A percentile compares a stretch with the other conserved stretches of the same genome.
phyloP scores from a whole-genome alignment of 768 basidiomycete genomes.

The Gelatoporia subvermispora region DNA sequence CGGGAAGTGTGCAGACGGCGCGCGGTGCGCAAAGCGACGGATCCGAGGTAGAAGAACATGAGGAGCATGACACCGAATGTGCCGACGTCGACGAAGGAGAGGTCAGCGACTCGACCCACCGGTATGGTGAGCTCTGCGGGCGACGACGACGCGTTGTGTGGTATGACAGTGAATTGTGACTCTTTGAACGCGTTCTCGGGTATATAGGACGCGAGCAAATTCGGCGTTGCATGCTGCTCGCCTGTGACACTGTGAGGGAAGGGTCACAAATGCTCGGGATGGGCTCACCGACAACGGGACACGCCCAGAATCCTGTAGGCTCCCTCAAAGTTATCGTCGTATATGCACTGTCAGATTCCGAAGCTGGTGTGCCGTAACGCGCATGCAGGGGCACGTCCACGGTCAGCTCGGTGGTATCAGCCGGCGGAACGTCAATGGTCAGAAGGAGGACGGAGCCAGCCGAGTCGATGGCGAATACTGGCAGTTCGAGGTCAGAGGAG shows the following conservation, averaged over 20 bases:
- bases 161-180: slow-evolving; percentile 1
- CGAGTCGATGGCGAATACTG: slow-evolving; percentile 31
- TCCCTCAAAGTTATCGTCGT: slow-evolving; percentile 20
- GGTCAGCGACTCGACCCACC: slow-evolving; percentile 27
- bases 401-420: slow-evolving; percentile 2
- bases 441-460: slow-evolving; percentile 26
- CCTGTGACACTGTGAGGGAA: not conserved
- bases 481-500: slow-evolving; percentile 38
- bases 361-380: slow-evolving; percentile 33
- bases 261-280: not conserved
- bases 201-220: slow-evolving; percentile 3
- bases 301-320: slow-evolving; percentile 30
- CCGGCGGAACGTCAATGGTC: slow-evolving; percentile 14
- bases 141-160: slow-evolving; percentile 3
- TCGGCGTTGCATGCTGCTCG: not conserved
- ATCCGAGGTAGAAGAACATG: slow-evolving; percentile 31
- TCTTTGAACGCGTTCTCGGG: slow-evolving; percentile 3
- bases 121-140: slow-evolving; percentile 26
- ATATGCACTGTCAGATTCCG: slow-evolving; percentile 7
- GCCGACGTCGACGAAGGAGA: slow-evolving; percentile 30
- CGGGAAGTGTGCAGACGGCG: slow-evolving; percentile 16
- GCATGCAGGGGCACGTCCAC: slow-evolving; percentile 40
- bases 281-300: slow-evolving; percentile 15
- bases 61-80: slow-evolving; percentile 28
- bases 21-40: slow-evolving; percentile 23